Base-by-base conservation (phyloP, 2,329 filamentous ascomycete genomes). In the Torrubiellomyces zombiae region DNA sequence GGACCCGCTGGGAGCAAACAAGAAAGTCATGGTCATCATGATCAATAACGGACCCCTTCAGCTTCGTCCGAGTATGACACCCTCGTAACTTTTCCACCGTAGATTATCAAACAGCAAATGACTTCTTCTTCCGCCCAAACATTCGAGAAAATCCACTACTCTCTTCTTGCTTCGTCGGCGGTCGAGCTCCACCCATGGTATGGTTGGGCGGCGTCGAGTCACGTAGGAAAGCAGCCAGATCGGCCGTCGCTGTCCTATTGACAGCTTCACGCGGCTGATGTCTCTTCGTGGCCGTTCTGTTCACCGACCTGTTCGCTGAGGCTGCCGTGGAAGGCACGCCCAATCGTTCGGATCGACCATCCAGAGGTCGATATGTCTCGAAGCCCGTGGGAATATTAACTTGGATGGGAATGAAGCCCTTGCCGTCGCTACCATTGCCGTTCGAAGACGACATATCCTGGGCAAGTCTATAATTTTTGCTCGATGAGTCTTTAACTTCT, bases 141-240 rank as follows among this genome's bases (percentile, higher is more conserved):
- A 63, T 55, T 27, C 54, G 60, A 14, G 57, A 52, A 14, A 63
- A 45, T 7, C 55, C 49, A 23, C 43, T 51, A 24, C 42, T 38
- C n/a, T 52, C 48, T 24, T 57, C 55, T 16, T 45, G 48, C 11
- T 44, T 42, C n/a, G 41, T 29, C 6, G 39, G 38, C 11, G 27
- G 14, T 6, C 38, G 38, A 3, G 39, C 28, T 9, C 38, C 33
- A 7, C 40, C 29, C 14, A 44, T 34, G 14, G 48, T 38, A 9
- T 60, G 56, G 2, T 29, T 25, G 1, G 74, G 71, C 3, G 77
- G 76, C 17, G 61, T 72, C 9, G 75, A 77, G 38, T 70, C 69
- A 26, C 63, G 67, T 16, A 89, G 51, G 44, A 86, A 86, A 25
- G 71, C 68, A 1, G 79, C 77, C 21, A 86, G 50, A 25, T 82